Evolutionary conservation across 1,139 yeast genomes (phyloP).

Genomic region (Scheffersomyces lignicola): DNA sequence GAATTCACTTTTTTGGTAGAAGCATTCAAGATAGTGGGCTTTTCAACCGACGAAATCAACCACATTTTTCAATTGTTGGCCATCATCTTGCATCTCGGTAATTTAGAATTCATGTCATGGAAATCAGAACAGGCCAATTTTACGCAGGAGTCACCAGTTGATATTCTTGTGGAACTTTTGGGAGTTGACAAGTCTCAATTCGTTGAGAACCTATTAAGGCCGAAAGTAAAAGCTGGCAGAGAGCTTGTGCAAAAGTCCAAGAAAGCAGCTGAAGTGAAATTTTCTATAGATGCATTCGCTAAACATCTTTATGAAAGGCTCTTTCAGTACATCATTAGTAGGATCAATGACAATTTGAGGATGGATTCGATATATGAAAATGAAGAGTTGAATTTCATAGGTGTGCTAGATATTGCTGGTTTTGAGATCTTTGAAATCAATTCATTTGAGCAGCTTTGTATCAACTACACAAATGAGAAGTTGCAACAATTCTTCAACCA

Average conservation of each 20-base stretch:
- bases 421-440: slow-evolving; percentile 91
- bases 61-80: slow-evolving; percentile 71
- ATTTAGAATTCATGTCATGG: slow-evolving; percentile 70
- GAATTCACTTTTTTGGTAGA: slow-evolving; percentile 62
- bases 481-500: slow-evolving; percentile 97
- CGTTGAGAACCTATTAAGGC: slow-evolving; percentile 60
- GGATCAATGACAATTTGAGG: slow-evolving; percentile 70
- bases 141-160: slow-evolving; percentile 53
- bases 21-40: slow-evolving; percentile 77
- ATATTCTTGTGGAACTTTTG: slow-evolving; percentile 57
- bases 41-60: slow-evolving; percentile 53
- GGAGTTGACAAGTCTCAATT: slow-evolving; percentile 64
- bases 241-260: slow-evolving; percentile 83
- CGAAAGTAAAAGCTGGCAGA: slow-evolving; percentile 88
- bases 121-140: slow-evolving; percentile 81
- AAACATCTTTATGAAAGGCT: slow-evolving; percentile 83
- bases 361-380: slow-evolving; percentile 20
- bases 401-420: slow-evolving; percentile 96
- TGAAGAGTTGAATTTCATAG: slow-evolving; percentile 60
- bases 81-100: slow-evolving; percentile 81
- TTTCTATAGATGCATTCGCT: slow-evolving; percentile 83
- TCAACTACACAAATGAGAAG: slow-evolving; percentile 94
- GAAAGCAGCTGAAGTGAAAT: slow-evolving; percentile 77
- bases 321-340: slow-evolving; percentile 74
- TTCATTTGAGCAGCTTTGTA: slow-evolving; percentile 94